Evolutionary conservation across 257 asterid species (phyloP).

Genomic region (Fraxinus quadrangulata): DNA sequence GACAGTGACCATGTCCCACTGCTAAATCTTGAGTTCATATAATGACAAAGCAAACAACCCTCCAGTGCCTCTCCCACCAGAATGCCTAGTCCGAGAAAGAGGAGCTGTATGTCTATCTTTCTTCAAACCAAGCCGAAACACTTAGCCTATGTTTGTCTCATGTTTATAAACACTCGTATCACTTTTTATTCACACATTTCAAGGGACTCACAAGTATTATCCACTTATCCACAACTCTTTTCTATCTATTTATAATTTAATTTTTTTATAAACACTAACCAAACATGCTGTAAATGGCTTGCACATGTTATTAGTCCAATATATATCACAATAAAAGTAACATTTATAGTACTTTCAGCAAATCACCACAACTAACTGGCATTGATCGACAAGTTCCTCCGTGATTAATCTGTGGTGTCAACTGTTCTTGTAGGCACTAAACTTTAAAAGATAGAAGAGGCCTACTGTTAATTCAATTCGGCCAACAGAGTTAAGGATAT

Average conservation of each 20-base stretch:
- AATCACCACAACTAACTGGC: conserved; percentile 8
- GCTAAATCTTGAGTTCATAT: not conserved
- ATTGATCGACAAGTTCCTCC: conserved; percentile 5
- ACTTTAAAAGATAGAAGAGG: conserved; percentile 8
- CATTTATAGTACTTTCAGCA: not conserved
- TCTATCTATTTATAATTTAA: no score
- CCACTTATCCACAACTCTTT: no score
- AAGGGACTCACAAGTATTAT: no score
- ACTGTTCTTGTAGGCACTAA: not conserved
- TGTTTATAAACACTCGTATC: no score
- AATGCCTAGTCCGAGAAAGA: not conserved
- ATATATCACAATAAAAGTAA: not conserved
- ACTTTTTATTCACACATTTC: no score
- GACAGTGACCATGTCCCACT: not conserved
- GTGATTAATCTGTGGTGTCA: conserved; percentile 5
- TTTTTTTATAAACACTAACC: no score
- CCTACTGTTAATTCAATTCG: not conserved
- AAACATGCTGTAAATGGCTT: conserved; percentile 2
- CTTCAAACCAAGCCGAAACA: conserved; percentile 1
- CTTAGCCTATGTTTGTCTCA: no score
- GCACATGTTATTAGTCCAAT: not conserved
- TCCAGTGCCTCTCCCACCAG: not conserved
- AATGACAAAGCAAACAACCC: not conserved
- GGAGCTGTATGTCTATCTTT: not conserved
- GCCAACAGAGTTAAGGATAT: conserved; percentile 4